A percentile compares a stretch with the other conserved stretches of the same genome.
These are phyloP conservation scores for Leptodontidium sp. DNA, from an alignment of 2,329 filamentous ascomycete species.

Conservation along the genomic window DNA sequence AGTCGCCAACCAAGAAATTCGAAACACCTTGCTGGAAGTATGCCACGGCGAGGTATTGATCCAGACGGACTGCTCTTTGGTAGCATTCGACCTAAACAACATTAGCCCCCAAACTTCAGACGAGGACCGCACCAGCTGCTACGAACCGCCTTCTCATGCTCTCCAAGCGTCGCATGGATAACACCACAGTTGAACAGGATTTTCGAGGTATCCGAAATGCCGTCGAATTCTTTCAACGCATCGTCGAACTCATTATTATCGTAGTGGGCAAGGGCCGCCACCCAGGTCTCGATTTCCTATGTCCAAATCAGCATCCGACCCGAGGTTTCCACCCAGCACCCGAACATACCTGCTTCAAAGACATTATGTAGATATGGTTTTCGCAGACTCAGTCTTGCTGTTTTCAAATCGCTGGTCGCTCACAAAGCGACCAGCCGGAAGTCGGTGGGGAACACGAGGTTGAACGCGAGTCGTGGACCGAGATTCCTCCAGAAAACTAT, in stretches of 20 bases:
- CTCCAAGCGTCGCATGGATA: slow-evolving; percentile 94
- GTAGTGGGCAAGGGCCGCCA: slow-evolving; percentile 87
- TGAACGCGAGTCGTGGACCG: slow-evolving; percentile 15
- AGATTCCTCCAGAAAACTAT: slow-evolving; percentile 20
- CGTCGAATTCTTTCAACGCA: slow-evolving; percentile 81
- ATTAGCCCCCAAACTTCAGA: slow-evolving; percentile 31
- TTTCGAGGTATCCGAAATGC: slow-evolving; percentile 94
- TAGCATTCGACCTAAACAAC: slow-evolving; percentile 86
- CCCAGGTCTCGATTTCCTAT: slow-evolving; percentile 98
- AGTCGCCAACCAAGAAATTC: slow-evolving; percentile 96
- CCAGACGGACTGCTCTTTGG: slow-evolving; percentile 86
- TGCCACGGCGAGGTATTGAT: slow-evolving; percentile 95
- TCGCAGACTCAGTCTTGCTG: slow-evolving; percentile 17
- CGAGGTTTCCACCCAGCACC: slow-evolving; percentile 18
- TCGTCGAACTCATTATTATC: slow-evolving; percentile 98
- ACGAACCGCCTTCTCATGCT: slow-evolving; percentile 93
- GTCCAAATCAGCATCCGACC: slow-evolving; percentile 27
- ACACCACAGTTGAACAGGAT: slow-evolving; percentile 99
- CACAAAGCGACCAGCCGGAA: slow-evolving; percentile 38
- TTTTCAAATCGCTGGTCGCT: slow-evolving; percentile 38
- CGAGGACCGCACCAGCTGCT: slow-evolving; percentile 27
- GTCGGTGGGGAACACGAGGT: slow-evolving; percentile 31
- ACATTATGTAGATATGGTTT: slow-evolving; percentile 46
- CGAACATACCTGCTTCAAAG: slow-evolving; percentile 52
- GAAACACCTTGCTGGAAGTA: slow-evolving; percentile 99